Conservation (phyloP, 2,329 filamentous ascomycete genomes). For the Gnomoniopsis smithogilvyi region DNA sequence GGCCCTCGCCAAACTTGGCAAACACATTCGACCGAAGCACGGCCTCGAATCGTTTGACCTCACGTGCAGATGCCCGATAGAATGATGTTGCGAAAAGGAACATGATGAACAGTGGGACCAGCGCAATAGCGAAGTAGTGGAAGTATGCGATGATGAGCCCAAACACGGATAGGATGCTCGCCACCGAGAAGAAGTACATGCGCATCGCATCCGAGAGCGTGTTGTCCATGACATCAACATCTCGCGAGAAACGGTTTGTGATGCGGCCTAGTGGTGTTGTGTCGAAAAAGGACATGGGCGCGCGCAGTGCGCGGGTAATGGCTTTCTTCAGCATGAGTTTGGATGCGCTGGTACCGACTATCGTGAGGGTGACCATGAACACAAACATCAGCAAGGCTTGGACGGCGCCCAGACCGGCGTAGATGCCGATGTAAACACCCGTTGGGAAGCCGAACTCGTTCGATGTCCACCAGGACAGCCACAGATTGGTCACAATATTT, state of each 20-base stretch:
- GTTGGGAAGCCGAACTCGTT: conserved; percentile 54
- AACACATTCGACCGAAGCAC: conserved; percentile 64
- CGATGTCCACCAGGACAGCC: conserved; percentile 71
- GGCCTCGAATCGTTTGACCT: conserved; percentile 66
- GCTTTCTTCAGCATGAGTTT: conserved; percentile 52
- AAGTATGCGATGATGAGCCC: conserved; percentile 64
- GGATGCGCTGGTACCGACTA: conserved; percentile 62
- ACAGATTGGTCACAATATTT: conserved; percentile 66
- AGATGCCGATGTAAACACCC: conserved; percentile 52
- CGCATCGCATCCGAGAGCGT: conserved; percentile 62
- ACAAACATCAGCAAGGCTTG: conserved; percentile 60
- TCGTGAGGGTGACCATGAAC: conserved; percentile 61
- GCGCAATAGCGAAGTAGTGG: conserved; percentile 64
- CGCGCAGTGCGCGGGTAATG: conserved; percentile 6
- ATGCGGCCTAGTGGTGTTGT: conserved; percentile 68
- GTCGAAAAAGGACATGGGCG: conserved; percentile 50
- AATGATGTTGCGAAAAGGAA: conserved; percentile 63
- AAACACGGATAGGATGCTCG: conserved; percentile 61
- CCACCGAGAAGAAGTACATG: conserved; percentile 62
- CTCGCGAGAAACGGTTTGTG: conserved; percentile 67
- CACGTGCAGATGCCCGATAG: conserved; percentile 64
- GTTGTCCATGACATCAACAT: conserved; percentile 70
- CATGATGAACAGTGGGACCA: conserved; percentile 57
- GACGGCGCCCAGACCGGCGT: conserved; percentile 50
- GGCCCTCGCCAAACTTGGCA: conserved; percentile 62